Base-by-base conservation (phyloP, 2,329 filamentous ascomycete genomes). In the Aureobasidium leucospermi region DNA sequence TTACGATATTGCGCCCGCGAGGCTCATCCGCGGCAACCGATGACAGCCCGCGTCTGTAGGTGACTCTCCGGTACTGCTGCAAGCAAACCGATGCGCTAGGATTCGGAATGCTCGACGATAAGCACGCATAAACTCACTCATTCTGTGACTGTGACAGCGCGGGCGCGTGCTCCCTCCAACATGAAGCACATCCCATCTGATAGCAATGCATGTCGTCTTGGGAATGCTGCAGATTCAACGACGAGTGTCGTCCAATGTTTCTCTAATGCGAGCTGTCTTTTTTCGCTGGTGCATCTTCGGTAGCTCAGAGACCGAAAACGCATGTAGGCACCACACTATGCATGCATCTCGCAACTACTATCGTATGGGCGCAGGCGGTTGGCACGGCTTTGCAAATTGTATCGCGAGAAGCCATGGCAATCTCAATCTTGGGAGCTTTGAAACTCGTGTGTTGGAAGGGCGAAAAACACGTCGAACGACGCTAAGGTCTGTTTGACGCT, bases 351-450 rank as follows among this genome's bases (percentile, higher is more conserved):
- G 31, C 41, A 43, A 46, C 41, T 36, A 56, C 41, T 56, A 55
- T 55, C 19, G 51, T 55, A 16, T 36, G 52, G 52, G 41, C 52
- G 52, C 52, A 46, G 23, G n/a, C 52, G 52, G 52, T 56, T 56
- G 52, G 52, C 52, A 45, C 52, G 52, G 52, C 51, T 55, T 43
- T 34, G 51, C 29, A 43, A 55, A 55, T 55, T 56, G 31, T 56
- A 56, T 56, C 52, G 52, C 52, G 9, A 29, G 13, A 32, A 38
- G 5, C n/a, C 31, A 56, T 56, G 52, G 31, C 52, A 56, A 56
- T 56, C 52, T 56, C 41, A 56, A 56, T 56, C n/a, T 56, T 46
- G 52, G 16, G 9, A 13, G 15, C 32, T 29, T 48, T 48, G 55
- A 58, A 48, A 58, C 55, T 58, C 43, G 52, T 38, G 31, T 46